Evolutionary conservation across 148 eudicot genomes (phyloP).

Genomic region (Nepenthes gracilis): DNA sequence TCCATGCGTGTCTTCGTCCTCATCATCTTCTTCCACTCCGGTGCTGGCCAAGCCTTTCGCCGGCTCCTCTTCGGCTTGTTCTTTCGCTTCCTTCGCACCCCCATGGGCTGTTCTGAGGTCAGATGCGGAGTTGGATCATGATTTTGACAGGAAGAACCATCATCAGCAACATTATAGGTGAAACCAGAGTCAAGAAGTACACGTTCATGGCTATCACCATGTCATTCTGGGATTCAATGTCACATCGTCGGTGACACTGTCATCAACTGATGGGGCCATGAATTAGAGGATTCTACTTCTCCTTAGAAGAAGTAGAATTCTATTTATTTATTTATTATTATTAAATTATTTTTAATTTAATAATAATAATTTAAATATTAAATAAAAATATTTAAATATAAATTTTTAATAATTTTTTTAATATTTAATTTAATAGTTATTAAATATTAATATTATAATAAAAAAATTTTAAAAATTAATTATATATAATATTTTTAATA

Average conservation of each 20-base stretch:
- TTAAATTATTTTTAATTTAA: too few species aligned
- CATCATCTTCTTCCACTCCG: slow-evolving; percentile 32
- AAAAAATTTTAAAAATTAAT: too few species aligned
- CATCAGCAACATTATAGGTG: not conserved
- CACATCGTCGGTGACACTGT: slow-evolving; percentile 6
- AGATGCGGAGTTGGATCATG: slow-evolving; percentile 21
- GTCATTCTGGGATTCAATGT: not conserved
- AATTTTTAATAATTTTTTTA: too few species aligned
- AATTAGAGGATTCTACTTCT: too few species aligned
- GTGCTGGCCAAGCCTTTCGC: slow-evolving; percentile 9
- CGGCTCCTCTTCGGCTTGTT: slow-evolving; percentile 23
- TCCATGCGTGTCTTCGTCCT: slow-evolving; percentile 83
- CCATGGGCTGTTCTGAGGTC: slow-evolving; percentile 49
- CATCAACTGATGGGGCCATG: slow-evolving; percentile 24
- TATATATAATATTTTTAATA: too few species aligned
- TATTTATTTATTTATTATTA: too few species aligned
- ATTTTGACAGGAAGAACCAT: not conserved
- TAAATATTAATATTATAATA: too few species aligned
- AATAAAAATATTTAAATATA: too few species aligned
- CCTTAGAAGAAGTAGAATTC: too few species aligned
- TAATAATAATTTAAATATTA: too few species aligned
- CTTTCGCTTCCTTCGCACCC: slow-evolving; percentile 39
- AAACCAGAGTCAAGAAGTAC: not conserved
- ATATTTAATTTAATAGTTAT: too few species aligned
- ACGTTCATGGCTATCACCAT: too few species aligned